These are phyloP conservation scores for Mortierella sp. DNA, from an alignment of 371 early-diverging fungal genomes.

Conservation along the genomic window DNA sequence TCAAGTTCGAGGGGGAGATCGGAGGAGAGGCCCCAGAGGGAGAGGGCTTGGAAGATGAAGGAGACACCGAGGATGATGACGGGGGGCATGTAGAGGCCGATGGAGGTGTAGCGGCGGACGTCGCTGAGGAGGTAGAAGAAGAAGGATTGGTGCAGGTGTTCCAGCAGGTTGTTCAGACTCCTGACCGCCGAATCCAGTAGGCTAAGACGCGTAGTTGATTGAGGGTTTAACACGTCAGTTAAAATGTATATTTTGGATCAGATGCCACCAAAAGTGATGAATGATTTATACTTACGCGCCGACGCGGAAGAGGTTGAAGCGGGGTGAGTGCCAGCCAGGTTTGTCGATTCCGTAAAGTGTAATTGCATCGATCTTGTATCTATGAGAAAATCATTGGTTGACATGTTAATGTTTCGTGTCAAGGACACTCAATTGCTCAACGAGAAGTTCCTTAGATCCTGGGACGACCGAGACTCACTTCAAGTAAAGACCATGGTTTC, in stretches of 20 bases:
- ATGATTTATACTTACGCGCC: slow-evolving; percentile 69
- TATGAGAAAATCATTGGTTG: slow-evolving; percentile 26
- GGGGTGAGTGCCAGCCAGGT: slow-evolving; percentile 54
- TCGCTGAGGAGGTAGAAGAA: slow-evolving; percentile 94
- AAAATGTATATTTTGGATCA: not conserved
- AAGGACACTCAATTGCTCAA: no score
- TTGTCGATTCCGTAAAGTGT: slow-evolving; percentile 76
- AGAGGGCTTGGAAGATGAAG: slow-evolving; percentile 72
- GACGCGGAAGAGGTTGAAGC: slow-evolving; percentile 70
- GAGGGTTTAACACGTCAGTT: not conserved
- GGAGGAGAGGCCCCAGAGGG: slow-evolving; percentile 60
- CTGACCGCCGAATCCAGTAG: slow-evolving; percentile 87
- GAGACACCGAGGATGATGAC: slow-evolving; percentile 78
- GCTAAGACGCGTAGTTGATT: slow-evolving; percentile 56
- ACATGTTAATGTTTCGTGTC: not conserved
- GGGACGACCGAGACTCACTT: slow-evolving; percentile 49
- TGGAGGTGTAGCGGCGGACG: slow-evolving; percentile 84
- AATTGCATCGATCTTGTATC: slow-evolving; percentile 89
- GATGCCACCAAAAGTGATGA: not conserved
- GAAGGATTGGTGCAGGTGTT: slow-evolving; percentile 96
- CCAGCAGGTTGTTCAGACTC: slow-evolving; percentile 93
- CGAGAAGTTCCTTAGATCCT: not conserved
- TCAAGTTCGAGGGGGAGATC: slow-evolving; percentile 40
- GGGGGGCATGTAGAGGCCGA: slow-evolving; percentile 92
- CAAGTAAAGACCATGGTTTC: slow-evolving; percentile 81